phyloP scores from a whole-genome alignment of 2,329 filamentous ascomycete genomes.

The Exophiala viscosa region DNA sequence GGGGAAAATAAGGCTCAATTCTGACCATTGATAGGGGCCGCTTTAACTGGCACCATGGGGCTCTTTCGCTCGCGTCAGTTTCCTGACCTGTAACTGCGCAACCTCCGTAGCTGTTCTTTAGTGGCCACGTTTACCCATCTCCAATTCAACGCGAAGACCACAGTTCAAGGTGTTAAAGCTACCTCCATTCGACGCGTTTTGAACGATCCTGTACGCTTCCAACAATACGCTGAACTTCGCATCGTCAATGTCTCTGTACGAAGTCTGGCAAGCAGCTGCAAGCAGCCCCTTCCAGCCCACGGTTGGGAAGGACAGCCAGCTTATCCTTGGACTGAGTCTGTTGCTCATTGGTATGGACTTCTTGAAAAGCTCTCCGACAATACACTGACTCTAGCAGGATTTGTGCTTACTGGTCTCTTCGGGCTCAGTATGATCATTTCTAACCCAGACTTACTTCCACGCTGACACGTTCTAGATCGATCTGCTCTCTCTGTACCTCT shows the following conservation, averaged over 20 bases:
- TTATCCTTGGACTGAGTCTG: constrained; percentile 73
- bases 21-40: too few relatives aligned
- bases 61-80: too few relatives aligned
- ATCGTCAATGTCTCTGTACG: constrained; percentile 63
- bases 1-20: too few relatives aligned
- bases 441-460: background rate
- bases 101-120: too few relatives aligned
- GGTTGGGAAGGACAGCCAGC: constrained; percentile 78
- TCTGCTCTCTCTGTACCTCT: constrained; percentile 71
- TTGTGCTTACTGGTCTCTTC: constrained; percentile 74
- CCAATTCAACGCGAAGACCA: too few relatives aligned
- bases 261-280: constrained; percentile 91
- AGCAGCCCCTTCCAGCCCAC: constrained; percentile 77
- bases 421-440: constrained; percentile 67
- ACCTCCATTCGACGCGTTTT: too few relatives aligned
- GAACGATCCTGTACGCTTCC: too few relatives aligned
- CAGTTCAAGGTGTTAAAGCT: too few relatives aligned
- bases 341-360: constrained; percentile 59
- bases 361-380: constrained; percentile 3
- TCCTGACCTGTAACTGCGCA: too few relatives aligned
- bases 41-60: too few relatives aligned
- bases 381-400: constrained; percentile 39
- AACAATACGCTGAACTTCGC: too few relatives aligned
- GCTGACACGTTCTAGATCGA: constrained; percentile 59
- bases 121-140: too few relatives aligned